Percentiles rank a stretch among this genome's conserved stretches.
Conservation (phyloP, 768 basidiomycete genomes). For the Cyathus striatus region DNA sequence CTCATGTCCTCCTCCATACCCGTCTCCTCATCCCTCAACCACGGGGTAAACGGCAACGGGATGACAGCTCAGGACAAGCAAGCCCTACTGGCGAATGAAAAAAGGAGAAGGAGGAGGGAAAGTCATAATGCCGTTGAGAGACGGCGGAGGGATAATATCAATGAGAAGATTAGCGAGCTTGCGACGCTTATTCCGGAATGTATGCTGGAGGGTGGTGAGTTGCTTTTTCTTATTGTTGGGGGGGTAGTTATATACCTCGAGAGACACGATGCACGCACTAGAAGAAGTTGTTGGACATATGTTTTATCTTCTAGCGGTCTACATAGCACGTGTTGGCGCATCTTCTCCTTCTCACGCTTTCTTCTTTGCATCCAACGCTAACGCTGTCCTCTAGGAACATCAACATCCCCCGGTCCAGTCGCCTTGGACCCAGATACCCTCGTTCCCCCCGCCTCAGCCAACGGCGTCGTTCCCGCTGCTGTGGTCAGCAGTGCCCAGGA, state of each 20-base stretch:
- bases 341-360: too few relatives aligned
- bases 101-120: slow-evolving; percentile 74
- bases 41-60: slow-evolving; percentile 1
- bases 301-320: too few relatives aligned
- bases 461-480: background rate
- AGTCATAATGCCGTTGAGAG: slow-evolving; percentile 93
- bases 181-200: slow-evolving; percentile 86
- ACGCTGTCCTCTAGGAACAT: too few relatives aligned
- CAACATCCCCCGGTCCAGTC: too few relatives aligned
- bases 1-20: background rate
- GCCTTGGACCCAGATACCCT: slow-evolving; percentile 4
- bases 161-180: slow-evolving; percentile 90
- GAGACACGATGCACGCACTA: too few relatives aligned
- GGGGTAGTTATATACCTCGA: too few relatives aligned
- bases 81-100: slow-evolving; percentile 69
- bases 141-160: slow-evolving; percentile 85
- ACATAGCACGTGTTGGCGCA: too few relatives aligned
- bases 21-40: background rate
- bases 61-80: slow-evolving; percentile 34
- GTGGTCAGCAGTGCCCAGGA: slow-evolving; percentile 12
- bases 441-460: slow-evolving; percentile 1
- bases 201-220: slow-evolving; percentile 51
- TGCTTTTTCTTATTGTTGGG: slow-evolving; percentile 1
- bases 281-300: too few relatives aligned
- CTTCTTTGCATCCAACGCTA: too few relatives aligned